These are phyloP conservation scores for Colletotrichum siamense DNA, from an alignment of 2,329 filamentous ascomycete genomes.

Conservation along the genomic window DNA sequence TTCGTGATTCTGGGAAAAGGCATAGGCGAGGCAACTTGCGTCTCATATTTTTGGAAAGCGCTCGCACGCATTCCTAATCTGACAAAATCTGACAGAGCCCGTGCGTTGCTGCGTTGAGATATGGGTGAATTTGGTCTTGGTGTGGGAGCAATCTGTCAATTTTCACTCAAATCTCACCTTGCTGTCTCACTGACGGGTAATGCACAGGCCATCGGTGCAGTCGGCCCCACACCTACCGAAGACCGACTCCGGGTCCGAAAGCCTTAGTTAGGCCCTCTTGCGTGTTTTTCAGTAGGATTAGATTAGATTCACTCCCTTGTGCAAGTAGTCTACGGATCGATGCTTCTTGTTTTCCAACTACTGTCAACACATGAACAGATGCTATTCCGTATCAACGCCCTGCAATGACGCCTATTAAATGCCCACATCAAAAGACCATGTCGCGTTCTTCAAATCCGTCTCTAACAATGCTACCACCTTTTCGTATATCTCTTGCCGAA, in stretches of 20 bases:
- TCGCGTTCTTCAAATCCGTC: background rate
- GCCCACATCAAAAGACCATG: background rate
- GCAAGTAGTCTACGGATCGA: too few relatives aligned
- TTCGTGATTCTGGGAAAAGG: background rate
- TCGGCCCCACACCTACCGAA: background rate
- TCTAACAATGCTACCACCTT: background rate
- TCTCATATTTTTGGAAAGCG: background rate
- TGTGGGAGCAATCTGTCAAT: background rate
- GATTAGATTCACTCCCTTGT: background rate
- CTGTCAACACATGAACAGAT: background rate
- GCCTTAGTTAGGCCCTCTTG: fast-evolving
- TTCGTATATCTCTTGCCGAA: background rate
- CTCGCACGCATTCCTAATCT: fast-evolving
- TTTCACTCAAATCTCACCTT: background rate
- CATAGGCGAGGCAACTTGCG: fast-evolving
- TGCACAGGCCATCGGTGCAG: background rate
- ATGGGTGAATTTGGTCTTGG: background rate
- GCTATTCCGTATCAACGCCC: fast-evolving
- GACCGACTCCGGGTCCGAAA: background rate
- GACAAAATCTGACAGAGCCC: background rate
- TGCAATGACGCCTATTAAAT: background rate
- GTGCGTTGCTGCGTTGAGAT: background rate
- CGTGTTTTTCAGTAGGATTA: fast-evolving
- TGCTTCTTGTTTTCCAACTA: fast-evolving
- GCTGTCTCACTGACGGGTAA: fast-evolving